phyloP scores from a whole-genome alignment of 2,329 filamentous ascomycete species.

The Fusarium cicatricum region DNA sequence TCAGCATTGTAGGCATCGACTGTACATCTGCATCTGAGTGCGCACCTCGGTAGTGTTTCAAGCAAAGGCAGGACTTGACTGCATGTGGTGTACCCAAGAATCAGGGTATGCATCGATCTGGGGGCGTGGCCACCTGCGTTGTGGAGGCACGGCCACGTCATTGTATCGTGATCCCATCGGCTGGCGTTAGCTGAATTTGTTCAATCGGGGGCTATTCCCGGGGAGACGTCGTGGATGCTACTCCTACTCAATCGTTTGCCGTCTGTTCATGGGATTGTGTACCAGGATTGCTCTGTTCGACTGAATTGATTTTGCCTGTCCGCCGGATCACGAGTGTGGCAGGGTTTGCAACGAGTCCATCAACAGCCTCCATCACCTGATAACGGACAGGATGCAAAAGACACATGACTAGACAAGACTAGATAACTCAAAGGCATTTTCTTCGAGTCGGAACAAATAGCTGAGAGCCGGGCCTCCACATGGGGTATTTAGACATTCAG shows the following conservation, averaged over 20 bases:
- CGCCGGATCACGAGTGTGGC: not conserved
- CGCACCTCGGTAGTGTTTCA: conserved; percentile 30
- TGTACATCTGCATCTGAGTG: conserved; percentile 26
- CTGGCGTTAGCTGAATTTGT: conserved; percentile 27
- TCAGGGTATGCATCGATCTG: conserved; percentile 33
- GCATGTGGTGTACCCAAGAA: conserved; percentile 30
- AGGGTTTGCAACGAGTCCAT: not conserved
- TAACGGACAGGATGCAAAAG: conserved; percentile 17
- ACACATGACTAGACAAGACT: conserved; percentile 15
- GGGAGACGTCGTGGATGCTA: conserved; percentile 6
- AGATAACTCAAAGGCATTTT: conserved; percentile 2
- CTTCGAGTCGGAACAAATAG: conserved; percentile 21
- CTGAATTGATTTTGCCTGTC: not conserved
- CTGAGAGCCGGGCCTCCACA: conserved; percentile 19
- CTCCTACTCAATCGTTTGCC: conserved; percentile 32
- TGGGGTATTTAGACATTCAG: conserved; percentile 11
- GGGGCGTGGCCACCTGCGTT: conserved; percentile 17
- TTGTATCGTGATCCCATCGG: conserved; percentile 41
- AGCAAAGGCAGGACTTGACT: conserved; percentile 15
- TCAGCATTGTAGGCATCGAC: conserved; percentile 25
- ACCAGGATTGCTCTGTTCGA: conserved; percentile 12
- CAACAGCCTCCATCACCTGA: conserved; percentile 26
- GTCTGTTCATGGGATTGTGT: conserved; percentile 25
- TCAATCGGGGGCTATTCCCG: conserved; percentile 23
- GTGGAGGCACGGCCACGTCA: conserved; percentile 39